phyloP scores from a whole-genome alignment of 768 basidiomycete genomes.

The Termitomyces sp. region DNA sequence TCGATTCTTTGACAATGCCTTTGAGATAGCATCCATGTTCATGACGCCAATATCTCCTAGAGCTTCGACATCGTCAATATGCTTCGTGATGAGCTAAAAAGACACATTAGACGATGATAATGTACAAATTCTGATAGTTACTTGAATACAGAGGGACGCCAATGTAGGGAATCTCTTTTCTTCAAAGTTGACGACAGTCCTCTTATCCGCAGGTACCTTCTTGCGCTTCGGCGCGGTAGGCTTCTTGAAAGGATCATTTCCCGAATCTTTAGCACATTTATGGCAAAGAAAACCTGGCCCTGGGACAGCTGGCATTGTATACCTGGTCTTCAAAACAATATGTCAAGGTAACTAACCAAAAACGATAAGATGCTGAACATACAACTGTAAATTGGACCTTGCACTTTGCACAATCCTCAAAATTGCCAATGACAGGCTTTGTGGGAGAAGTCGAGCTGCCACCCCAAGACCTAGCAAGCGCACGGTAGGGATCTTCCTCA shows the following conservation, averaged over 20 bases:
- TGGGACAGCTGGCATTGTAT: slow-evolving; percentile 70
- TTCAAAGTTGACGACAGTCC: slow-evolving; percentile 64
- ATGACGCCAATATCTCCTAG: slow-evolving; percentile 82
- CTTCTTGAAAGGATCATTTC: slow-evolving; percentile 85
- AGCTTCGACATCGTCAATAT: slow-evolving; percentile 86
- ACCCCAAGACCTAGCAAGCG: slow-evolving; percentile 47
- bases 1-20: slow-evolving; percentile 75
- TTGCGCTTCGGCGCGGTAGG: slow-evolving; percentile 54
- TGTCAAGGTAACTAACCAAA: background rate
- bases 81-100: slow-evolving; percentile 67
- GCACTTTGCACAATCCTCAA: slow-evolving; percentile 79
- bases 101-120: background rate
- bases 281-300: slow-evolving; percentile 82
- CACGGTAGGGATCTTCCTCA: slow-evolving; percentile 65
- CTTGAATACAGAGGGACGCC: slow-evolving; percentile 77
- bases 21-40: slow-evolving; percentile 82
- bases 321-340: slow-evolving; percentile 60
- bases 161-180: slow-evolving; percentile 65
- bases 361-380: slow-evolving; percentile 22
- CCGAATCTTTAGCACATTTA: slow-evolving; percentile 71
- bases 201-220: slow-evolving; percentile 58
- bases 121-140: slow-evolving; percentile 16
- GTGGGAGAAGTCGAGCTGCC: slow-evolving; percentile 19
- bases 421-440: slow-evolving; percentile 72
- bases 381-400: slow-evolving; percentile 86